Base-by-base conservation (phyloP, 1,284 basidiomycete genomes). In the Singerocomus inundabilis region DNA sequence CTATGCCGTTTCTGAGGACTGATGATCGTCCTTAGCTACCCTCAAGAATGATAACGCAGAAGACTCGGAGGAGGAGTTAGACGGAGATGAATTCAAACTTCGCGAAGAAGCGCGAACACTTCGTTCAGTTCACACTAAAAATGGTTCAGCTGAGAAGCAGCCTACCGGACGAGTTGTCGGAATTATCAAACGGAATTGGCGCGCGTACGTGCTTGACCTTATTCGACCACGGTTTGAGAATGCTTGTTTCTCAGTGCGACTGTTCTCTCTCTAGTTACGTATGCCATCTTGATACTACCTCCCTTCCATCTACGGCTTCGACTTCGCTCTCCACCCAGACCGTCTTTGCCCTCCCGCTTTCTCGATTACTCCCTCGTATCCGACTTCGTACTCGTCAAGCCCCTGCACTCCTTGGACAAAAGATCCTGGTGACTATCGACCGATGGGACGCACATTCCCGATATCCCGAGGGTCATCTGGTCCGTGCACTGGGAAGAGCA, bases 381-480 rank as follows among this genome's bases (percentile, higher is more conserved):
- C 86, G 95, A 24, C 77, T 99, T 41, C 85, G 94, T 29, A 99
- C 96, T 0, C 86, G 97, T 5, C 97, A 99, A 73, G 95, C 94
- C 0, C 88, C 93, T 1, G 71, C 82, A 1, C 81, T 99, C 10
- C 70, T 98, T 16, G 85, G 87, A 26, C 95, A 99, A 69, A 99
- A 99, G 71, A 96, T 99, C 56, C 81, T 99, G 16, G 91, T 99
- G 36, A 88, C 92, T 1, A 93, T 99, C 62, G 97, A 99, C 67
- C 77, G 84, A 38, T 99, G 97, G 97, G 85, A 91, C 70, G 77
- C 25, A 83, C 84, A 30, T 40, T 94, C 91, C 2, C 82, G 93
- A 24, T 98, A 98, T 64, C 97, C 97, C 0, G 95, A 98, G 60
- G 97, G 97, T 0, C 97, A 99, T 69, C 95, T 99, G 63, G 93